These are phyloP conservation scores for Trametes maxima DNA, from an alignment of 768 basidiomycete genomes.

Conservation along the genomic window DNA sequence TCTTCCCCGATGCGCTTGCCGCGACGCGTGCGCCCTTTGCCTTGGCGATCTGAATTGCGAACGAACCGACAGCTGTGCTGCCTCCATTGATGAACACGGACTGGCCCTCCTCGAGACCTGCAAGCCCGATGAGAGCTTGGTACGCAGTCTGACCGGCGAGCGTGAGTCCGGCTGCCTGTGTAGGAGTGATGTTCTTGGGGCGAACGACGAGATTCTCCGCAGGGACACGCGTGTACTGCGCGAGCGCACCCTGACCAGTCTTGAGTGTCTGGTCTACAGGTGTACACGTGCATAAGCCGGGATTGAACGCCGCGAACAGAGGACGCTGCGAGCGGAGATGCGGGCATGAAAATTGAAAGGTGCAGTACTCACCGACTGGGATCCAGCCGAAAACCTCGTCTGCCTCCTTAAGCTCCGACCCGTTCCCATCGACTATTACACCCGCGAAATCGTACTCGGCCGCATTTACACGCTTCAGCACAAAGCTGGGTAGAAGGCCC, in stretches of 20 bases:
- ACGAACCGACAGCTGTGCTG: slow-evolving; percentile 66
- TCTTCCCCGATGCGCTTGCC: slow-evolving; percentile 61
- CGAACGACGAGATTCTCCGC: slow-evolving; percentile 43
- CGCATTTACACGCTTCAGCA: slow-evolving; percentile 50
- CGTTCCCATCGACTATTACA: slow-evolving; percentile 56
- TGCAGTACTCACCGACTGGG: slow-evolving; percentile 36
- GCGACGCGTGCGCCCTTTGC: slow-evolving; percentile 58
- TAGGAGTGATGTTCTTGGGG: slow-evolving; percentile 52
- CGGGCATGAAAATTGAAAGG: not conserved
- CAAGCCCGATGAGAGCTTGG: slow-evolving; percentile 51
- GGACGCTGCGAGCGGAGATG: not conserved
- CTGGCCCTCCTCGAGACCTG: slow-evolving; percentile 57
- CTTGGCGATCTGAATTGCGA: slow-evolving; percentile 76
- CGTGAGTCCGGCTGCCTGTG: slow-evolving; percentile 62
- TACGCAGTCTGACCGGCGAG: slow-evolving; percentile 63
- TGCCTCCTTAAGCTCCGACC: slow-evolving; percentile 53
- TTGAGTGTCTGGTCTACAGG: slow-evolving; percentile 34
- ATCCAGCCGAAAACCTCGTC: slow-evolving; percentile 67
- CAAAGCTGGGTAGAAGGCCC: slow-evolving; percentile 47
- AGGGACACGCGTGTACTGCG: slow-evolving; percentile 56
- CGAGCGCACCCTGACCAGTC: slow-evolving; percentile 56
- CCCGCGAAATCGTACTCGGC: slow-evolving; percentile 70
- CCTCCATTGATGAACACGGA: slow-evolving; percentile 73
- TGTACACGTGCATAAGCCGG: not conserved
- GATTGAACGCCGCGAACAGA: not conserved